Percentiles rank a stretch among this genome's conserved stretches.
Evolutionary conservation across 805 yeast genomes (phyloP).

Genomic region (Phaffomyces thermotolerans): DNA sequence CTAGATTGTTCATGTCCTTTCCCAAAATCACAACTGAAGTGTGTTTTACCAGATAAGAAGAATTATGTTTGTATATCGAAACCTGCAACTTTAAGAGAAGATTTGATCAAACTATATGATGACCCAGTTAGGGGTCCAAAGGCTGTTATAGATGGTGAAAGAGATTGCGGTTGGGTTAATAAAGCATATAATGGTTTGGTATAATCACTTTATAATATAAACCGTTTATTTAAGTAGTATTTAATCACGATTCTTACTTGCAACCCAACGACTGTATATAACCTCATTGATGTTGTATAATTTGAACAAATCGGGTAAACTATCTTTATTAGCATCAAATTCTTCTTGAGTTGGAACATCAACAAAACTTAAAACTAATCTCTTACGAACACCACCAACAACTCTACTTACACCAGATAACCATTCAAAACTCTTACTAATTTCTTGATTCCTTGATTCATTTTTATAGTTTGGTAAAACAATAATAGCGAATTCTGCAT

Average conservation of each 20-base stretch:
- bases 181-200: slow-evolving; percentile 59
- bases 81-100: slow-evolving; percentile 47
- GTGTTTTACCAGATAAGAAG: slow-evolving; percentile 60
- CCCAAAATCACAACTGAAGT: slow-evolving; percentile 77
- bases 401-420: slow-evolving; percentile 69
- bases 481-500: slow-evolving; percentile 77
- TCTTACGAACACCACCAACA: slow-evolving; percentile 79
- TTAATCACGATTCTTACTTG: slow-evolving; percentile 74
- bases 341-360: slow-evolving; percentile 39
- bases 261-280: slow-evolving; percentile 75
- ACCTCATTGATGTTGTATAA: slow-evolving; percentile 55
- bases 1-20: slow-evolving; percentile 86
- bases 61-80: slow-evolving; percentile 77
- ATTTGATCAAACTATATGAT: slow-evolving; percentile 28
- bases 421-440: slow-evolving; percentile 45
- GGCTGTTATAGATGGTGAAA: slow-evolving; percentile 38
- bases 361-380: slow-evolving; percentile 62
- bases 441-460: slow-evolving; percentile 22
- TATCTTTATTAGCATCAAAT: slow-evolving; percentile 17
- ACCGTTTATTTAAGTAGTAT: neutral
- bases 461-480: slow-evolving; percentile 36
- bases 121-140: slow-evolving; percentile 43
- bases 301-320: slow-evolving; percentile 31
- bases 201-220: neutral
- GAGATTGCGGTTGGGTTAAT: slow-evolving; percentile 84